phyloP scores from a whole-genome alignment of 495 filamentous ascomycete species.

The Evernia prunastri region DNA sequence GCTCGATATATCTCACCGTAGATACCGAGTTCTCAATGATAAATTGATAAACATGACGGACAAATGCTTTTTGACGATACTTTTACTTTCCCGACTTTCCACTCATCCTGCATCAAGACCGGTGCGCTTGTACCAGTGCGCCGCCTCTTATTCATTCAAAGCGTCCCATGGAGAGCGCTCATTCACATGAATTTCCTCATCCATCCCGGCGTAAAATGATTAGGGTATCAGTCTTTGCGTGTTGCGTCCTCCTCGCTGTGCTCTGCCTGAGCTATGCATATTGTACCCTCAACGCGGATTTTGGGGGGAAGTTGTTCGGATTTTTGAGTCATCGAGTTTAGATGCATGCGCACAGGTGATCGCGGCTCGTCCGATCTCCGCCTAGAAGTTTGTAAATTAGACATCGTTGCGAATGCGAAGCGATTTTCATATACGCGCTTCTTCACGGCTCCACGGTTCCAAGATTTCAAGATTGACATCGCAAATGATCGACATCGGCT shows the following conservation, averaged over 20 bases:
- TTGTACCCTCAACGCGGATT: too few relatives aligned
- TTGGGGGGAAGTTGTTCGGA: background rate
- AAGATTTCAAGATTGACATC: background rate
- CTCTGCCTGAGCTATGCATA: background rate
- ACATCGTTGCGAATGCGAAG: too few relatives aligned
- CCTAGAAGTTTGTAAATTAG: background rate
- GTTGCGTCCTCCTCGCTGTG: background rate
- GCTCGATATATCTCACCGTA: too few relatives aligned
- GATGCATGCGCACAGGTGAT: background rate
- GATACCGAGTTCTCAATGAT: too few relatives aligned
- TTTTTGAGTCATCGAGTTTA: background rate
- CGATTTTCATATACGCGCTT: background rate
- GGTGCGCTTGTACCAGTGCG: background rate
- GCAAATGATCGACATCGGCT: constrained; percentile 12
- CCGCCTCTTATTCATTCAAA: background rate
- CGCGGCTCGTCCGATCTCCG: background rate
- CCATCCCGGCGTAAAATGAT: background rate
- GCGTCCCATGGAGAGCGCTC: background rate
- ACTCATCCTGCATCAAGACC: background rate
- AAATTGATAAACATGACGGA: too few relatives aligned
- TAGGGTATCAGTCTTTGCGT: background rate
- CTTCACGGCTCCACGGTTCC: background rate
- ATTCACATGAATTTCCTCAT: background rate
- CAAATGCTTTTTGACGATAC: too few relatives aligned
- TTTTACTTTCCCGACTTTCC: background rate